phyloP scores from a whole-genome alignment of 257 asterid species.

The Jacaranda copaia region DNA sequence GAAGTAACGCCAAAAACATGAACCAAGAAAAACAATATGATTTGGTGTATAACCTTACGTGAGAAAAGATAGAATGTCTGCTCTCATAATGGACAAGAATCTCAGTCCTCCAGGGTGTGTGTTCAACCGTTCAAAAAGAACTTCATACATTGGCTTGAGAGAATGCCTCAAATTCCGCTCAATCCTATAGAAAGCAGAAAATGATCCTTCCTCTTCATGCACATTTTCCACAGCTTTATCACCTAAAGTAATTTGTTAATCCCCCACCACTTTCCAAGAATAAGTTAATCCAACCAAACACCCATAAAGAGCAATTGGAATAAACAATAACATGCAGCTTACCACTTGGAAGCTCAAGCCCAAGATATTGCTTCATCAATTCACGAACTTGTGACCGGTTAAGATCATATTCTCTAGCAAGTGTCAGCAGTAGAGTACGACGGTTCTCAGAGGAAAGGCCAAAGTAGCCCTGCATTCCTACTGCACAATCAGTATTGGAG shows the following conservation, averaged over 20 bases:
- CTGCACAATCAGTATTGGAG: constrained; percentile 22
- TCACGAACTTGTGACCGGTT: constrained; percentile 77
- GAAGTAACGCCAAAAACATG: constrained; percentile 14
- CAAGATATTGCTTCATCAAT: constrained; percentile 88
- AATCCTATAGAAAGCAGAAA: constrained; percentile 84
- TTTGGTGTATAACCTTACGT: constrained; percentile 69
- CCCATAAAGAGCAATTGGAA: constrained; percentile 21
- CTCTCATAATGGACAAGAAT: constrained; percentile 81
- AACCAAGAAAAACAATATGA: constrained; percentile 27
- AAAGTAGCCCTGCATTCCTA: constrained; percentile 73
- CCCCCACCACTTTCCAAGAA: constrained; percentile 13
- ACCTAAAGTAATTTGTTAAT: constrained; percentile 43
- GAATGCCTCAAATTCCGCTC: constrained; percentile 82
- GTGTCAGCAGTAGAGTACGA: constrained; percentile 59
- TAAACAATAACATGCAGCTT: constrained; percentile 40
- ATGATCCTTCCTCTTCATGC: constrained; percentile 73
- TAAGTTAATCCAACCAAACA: constrained; percentile 7
- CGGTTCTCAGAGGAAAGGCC: constrained; percentile 68
- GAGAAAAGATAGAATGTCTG: constrained; percentile 80
- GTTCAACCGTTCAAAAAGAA: constrained; percentile 87
- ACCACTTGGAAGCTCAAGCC: constrained; percentile 83
- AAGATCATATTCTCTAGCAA: constrained; percentile 85
- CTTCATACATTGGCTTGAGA: constrained; percentile 90
- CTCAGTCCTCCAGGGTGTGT: constrained; percentile 93
- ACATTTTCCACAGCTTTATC: constrained; percentile 58